Evolutionary conservation across 352 stramenopile genomes (phyloP), one percentile per base, ranked within the genome.

Genomic region (Pythium scleroteichum): DNA sequence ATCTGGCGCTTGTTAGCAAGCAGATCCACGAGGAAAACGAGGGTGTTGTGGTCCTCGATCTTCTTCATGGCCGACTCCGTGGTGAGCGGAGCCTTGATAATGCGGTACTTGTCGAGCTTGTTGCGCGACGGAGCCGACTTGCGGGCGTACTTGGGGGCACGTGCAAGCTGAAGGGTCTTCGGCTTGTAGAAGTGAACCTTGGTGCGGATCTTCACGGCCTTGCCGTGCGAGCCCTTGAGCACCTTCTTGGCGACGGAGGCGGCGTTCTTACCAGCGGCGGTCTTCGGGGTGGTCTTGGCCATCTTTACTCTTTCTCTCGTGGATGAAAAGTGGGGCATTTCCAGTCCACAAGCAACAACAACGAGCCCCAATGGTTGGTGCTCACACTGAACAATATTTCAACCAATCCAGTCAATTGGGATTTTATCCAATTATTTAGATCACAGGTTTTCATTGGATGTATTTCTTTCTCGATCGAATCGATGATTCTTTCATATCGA

Each of bases 21-120:
- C 54, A 99, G 88, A 75, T 99, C 97, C 49, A 99, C 97, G 72
- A 99, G 98, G 88, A 99, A 99, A 66, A 99, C 97, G 71, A 99
- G 92, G 70, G 98, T 99, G 92, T 99, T 99, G 92, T 98, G 97
- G 83, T 99, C 97, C 74, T 99, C 98, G 68, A 99, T 99, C 82
- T 99, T 99, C 87, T 99, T 99, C 97, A 99, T 99, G 60, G 97
- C 98, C 71, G 96, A 98, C 82, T 99, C 97, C 35, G 97, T 99
- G 54, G 98, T 99, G 50, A 99, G 80, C 39, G 98, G 98, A 62
- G 97, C 95, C 90, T 99, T 99, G 85, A 99, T 99, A 73, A 99
- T 97, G 77, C 94, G 90, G 87, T 98, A 98, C 88, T 99, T 99
- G 85, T 99, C 96, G 66, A 99, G 82, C 72, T 97, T 97, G 77